These are phyloP conservation scores for Luzula sylvatica DNA, from an alignment of 176 grass and related monocot genomes.

Conservation along the genomic window DNA sequence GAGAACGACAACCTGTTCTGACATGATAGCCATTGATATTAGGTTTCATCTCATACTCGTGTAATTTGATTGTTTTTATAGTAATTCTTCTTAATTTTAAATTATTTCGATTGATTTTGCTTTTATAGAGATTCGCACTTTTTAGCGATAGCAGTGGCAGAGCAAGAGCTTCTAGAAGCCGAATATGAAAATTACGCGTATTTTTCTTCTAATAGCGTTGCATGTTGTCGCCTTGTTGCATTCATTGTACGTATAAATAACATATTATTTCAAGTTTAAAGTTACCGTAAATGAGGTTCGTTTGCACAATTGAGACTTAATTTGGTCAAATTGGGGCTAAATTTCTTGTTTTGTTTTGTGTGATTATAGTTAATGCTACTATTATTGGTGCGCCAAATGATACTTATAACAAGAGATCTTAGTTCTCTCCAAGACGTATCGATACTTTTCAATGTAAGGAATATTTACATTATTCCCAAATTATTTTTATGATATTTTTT, in stretches of 20 bases:
- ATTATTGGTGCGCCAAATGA: constrained; percentile 66
- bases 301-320: constrained; percentile 29
- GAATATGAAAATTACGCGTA: constrained; percentile 69
- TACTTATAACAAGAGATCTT: constrained; percentile 61
- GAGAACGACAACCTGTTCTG: constrained; percentile 51
- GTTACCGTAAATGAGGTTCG: constrained; percentile 41
- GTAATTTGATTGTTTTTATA: constrained; percentile 2
- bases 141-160: constrained; percentile 73
- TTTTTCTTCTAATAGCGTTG: constrained; percentile 39
- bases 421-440: constrained; percentile 76
- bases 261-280: constrained; percentile 51
- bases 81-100: neutral
- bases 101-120: neutral
- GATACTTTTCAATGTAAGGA: constrained; percentile 71
- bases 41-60: constrained; percentile 35
- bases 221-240: constrained; percentile 70
- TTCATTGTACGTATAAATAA: constrained; percentile 48
- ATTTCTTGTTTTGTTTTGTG: constrained; percentile 9
- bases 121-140: constrained; percentile 59
- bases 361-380: constrained; percentile 75
- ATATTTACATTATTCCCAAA: constrained; percentile 7
- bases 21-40: constrained; percentile 66
- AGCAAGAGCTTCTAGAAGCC: constrained; percentile 77
- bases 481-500: neutral
- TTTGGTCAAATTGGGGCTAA: neutral